These are phyloP conservation scores for Colletotrichum tamarilloi DNA, from an alignment of 2,329 filamentous ascomycete species.

Conservation along the genomic window DNA sequence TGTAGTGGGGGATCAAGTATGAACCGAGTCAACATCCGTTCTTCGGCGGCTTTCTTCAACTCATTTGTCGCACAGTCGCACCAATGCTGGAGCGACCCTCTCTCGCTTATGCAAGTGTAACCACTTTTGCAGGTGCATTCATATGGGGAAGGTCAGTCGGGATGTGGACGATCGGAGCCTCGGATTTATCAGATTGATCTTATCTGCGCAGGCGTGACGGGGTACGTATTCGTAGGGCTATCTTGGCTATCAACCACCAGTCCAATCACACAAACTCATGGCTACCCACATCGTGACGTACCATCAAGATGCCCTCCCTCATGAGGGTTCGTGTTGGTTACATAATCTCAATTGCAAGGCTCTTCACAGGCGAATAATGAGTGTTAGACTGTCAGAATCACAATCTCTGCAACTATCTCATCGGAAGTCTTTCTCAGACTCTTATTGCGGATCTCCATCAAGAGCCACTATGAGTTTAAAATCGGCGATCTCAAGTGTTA, in stretches of 20 bases:
- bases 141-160: background rate
- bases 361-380: too few relatives aligned
- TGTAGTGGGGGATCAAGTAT: conserved; percentile 14
- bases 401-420: too few relatives aligned
- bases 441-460: too few relatives aligned
- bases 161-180: conserved; percentile 17
- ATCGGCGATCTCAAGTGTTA: too few relatives aligned
- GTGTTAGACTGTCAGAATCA: fast-evolving
- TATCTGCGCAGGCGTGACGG: background rate
- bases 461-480: too few relatives aligned
- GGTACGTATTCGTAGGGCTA: background rate
- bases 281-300: background rate
- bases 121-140: conserved; percentile 7
- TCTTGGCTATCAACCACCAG: background rate
- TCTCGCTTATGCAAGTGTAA: conserved; percentile 20
- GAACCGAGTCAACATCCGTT: conserved; percentile 18
- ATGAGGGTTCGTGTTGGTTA: background rate
- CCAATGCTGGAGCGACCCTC: background rate
- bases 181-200: conserved; percentile 14
- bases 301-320: background rate
- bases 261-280: background rate
- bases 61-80: background rate
- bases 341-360: background rate
- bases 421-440: too few relatives aligned
- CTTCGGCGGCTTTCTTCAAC: conserved; percentile 17